Evolutionary conservation across 805 yeast species (phyloP).

Genomic region (Saccharomycopsis fodiens): DNA sequence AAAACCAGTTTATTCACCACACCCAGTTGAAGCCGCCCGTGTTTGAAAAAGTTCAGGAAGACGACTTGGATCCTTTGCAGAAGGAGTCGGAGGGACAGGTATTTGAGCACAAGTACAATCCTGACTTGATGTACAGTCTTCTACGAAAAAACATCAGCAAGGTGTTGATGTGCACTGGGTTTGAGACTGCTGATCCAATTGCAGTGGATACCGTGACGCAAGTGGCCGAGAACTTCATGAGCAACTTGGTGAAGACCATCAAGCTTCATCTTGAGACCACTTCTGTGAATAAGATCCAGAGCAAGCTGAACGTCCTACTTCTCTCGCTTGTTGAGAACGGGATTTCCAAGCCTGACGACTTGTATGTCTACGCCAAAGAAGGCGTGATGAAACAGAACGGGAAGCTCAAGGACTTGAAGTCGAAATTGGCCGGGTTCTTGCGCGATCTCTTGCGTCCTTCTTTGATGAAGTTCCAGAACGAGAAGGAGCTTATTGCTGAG

Average conservation of each 20-base stretch:
- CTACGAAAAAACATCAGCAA: conserved; percentile 67
- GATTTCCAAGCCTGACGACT: conserved; percentile 64
- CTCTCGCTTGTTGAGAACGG: conserved; percentile 81
- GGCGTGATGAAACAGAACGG: conserved; percentile 59
- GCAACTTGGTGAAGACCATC: conserved; percentile 64
- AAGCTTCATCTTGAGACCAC: conserved; percentile 64
- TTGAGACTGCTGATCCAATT: conserved; percentile 69
- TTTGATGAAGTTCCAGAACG: conserved; percentile 25
- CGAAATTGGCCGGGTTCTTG: conserved; percentile 60
- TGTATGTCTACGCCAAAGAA: conserved; percentile 68
- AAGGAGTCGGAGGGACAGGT: conserved; percentile 47
- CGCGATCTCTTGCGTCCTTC: conserved; percentile 80
- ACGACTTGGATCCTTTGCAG: conserved; percentile 80
- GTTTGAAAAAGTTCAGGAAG: conserved; percentile 49
- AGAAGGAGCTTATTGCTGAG: conserved; percentile 59
- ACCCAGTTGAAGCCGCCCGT: conserved; percentile 68
- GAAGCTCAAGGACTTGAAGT: conserved; percentile 61
- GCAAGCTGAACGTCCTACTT: conserved; percentile 42
- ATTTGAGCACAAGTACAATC: conserved; percentile 48
- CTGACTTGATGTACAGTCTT: conserved; percentile 56
- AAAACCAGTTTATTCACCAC: conserved; percentile 65
- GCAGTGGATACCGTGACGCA: conserved; percentile 79
- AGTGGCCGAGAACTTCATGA: conserved; percentile 72
- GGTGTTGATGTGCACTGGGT: conserved; percentile 85
- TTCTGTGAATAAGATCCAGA: conserved; percentile 28